A percentile compares a stretch with the other conserved stretches of the same genome.
Evolutionary conservation across 2,329 filamentous ascomycete species (phyloP).

Genomic region (Coleophoma crateriformis): DNA sequence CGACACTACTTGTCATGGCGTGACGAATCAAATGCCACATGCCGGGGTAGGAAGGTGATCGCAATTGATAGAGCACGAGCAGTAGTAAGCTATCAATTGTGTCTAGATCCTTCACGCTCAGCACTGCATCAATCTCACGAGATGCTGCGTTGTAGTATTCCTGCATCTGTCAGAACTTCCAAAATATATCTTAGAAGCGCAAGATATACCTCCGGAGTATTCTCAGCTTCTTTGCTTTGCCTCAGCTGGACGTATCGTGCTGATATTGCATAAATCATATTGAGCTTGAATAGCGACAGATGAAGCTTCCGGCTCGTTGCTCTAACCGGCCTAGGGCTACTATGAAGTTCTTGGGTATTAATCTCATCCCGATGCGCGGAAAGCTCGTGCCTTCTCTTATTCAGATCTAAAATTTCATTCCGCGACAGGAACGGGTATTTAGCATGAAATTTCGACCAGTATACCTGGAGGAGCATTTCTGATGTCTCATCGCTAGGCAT

Average conservation of each 20-base stretch:
- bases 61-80: constrained; percentile 1
- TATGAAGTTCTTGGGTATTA: not conserved
- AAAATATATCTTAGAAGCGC: too few species aligned
- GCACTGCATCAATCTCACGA: not conserved
- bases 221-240: not conserved
- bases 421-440: not conserved
- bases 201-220: not conserved
- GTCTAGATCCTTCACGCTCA: not conserved
- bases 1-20: constrained; percentile 4
- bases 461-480: not conserved
- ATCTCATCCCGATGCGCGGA: not conserved
- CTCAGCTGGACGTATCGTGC: not conserved
- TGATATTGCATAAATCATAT: constrained; percentile 1
- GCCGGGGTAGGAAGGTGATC: constrained; percentile 1
- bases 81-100: not conserved
- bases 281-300: not conserved
- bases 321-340: not conserved
- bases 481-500: not conserved
- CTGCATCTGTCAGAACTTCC: not conserved
- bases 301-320: not conserved
- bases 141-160: constrained; percentile 1
- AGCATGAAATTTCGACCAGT: not conserved
- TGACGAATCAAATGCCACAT: constrained; percentile 1
- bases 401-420: not conserved
- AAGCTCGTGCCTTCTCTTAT: not conserved